Conservation (phyloP, 140 eudicot genomes). For the Erigeron philadelphicus region DNA sequence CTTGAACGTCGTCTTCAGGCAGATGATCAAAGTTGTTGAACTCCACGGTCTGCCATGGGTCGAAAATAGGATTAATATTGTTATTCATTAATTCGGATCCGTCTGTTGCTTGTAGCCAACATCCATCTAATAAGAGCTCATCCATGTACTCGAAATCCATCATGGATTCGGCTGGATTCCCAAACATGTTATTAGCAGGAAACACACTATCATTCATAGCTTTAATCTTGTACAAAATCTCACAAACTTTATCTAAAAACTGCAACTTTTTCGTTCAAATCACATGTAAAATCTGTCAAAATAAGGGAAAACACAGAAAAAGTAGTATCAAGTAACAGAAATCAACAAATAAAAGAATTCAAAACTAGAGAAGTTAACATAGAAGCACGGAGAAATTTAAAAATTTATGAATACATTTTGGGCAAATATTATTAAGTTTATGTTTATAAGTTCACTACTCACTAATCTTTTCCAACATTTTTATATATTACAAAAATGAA, state of each 20-base stretch:
- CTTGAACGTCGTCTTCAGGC: slow-evolving; percentile 33
- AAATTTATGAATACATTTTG: too few species aligned
- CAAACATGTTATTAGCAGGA: slow-evolving; percentile 42
- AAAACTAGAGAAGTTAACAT: slow-evolving; percentile 2
- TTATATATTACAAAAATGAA: not conserved
- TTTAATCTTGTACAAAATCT: slow-evolving; percentile 22
- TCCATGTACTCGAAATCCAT: slow-evolving; percentile 82
- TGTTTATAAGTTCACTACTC: too few species aligned
- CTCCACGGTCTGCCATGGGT: slow-evolving; percentile 58
- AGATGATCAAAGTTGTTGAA: slow-evolving; percentile 27
- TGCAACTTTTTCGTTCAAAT: not conserved
- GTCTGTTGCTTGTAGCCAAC: slow-evolving; percentile 73
- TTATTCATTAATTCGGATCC: slow-evolving; percentile 56
- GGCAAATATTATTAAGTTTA: too few species aligned
- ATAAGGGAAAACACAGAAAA: slow-evolving; percentile 12
- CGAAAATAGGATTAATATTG: slow-evolving; percentile 39
- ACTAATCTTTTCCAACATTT: not conserved
- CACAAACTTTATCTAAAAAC: slow-evolving; percentile 17
- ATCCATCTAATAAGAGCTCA: slow-evolving; percentile 72
- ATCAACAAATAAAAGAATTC: not conserved
- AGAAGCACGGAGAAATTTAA: too few species aligned
- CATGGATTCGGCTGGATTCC: slow-evolving; percentile 43
- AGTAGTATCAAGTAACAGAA: slow-evolving; percentile 2
- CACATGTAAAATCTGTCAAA: slow-evolving; percentile 29
- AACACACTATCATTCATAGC: slow-evolving; percentile 63